phyloP scores from a whole-genome alignment of 495 filamentous ascomycete genomes.

The Lophiostoma macrostomum region DNA sequence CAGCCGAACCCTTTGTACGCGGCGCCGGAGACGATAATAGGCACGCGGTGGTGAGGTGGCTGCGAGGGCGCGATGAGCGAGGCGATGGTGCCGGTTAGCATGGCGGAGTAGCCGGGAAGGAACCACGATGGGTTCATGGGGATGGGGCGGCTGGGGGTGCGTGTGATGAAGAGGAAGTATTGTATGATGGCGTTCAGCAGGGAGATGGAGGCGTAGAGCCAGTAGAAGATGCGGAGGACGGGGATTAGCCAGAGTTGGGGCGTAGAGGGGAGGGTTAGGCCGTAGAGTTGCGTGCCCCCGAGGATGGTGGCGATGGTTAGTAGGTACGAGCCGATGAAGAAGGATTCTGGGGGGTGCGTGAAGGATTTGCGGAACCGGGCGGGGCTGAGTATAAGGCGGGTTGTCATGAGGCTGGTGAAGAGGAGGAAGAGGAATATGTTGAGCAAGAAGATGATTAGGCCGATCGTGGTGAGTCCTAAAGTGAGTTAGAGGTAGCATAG shows the following conservation, averaged over 20 bases:
- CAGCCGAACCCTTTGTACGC: slow-evolving; percentile 27
- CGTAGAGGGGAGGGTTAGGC: slow-evolving; percentile 44
- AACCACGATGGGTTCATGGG: slow-evolving; percentile 30
- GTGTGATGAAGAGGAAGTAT: slow-evolving; percentile 23
- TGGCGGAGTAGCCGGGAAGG: slow-evolving; percentile 25
- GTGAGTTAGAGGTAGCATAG: background rate
- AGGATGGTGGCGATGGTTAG: slow-evolving; percentile 62
- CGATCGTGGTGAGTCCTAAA: slow-evolving; percentile 56
- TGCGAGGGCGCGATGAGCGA: slow-evolving; percentile 16
- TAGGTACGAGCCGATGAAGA: slow-evolving; percentile 67
- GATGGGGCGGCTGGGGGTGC: background rate
- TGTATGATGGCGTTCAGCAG: slow-evolving; percentile 17
- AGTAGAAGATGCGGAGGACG: slow-evolving; percentile 22
- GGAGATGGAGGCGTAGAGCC: slow-evolving; percentile 25
- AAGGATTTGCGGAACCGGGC: slow-evolving; percentile 54
- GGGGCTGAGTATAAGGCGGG: slow-evolving; percentile 54
- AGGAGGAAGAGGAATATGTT: slow-evolving; percentile 59
- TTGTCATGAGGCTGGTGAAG: slow-evolving; percentile 51
- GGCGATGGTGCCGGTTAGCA: slow-evolving; percentile 32
- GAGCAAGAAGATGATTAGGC: slow-evolving; percentile 58
- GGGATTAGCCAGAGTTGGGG: slow-evolving; percentile 45
- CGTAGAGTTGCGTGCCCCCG: slow-evolving; percentile 56
- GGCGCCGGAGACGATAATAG: slow-evolving; percentile 23
- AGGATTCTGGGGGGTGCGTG: slow-evolving; percentile 57
- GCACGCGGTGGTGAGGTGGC: slow-evolving; percentile 4